These are phyloP conservation scores for Pseudogymnoascus sp. DNA, from an alignment of 2,329 filamentous ascomycete genomes.

Conservation along the genomic window DNA sequence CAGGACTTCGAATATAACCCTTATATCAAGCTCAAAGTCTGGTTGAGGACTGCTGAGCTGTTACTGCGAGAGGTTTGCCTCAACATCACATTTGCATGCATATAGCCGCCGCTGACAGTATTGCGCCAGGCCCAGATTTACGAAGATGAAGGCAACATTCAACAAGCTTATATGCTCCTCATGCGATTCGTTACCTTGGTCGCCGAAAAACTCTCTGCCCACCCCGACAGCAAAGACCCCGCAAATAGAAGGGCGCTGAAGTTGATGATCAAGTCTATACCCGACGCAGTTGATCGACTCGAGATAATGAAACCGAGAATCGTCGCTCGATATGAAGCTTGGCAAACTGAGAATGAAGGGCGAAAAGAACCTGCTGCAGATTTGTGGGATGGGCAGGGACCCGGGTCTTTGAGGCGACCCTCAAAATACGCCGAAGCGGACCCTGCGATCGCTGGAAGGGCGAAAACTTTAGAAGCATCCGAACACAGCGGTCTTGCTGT, in stretches of 20 bases:
- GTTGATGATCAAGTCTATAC: constrained; percentile 53
- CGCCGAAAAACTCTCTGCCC: constrained; percentile 62
- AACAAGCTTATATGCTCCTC: constrained; percentile 85
- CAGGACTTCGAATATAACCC: constrained; percentile 74
- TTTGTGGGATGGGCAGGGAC: not conserved
- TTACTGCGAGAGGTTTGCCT: constrained; percentile 59
- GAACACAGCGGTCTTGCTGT: constrained; percentile 71
- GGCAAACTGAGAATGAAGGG: constrained; percentile 40
- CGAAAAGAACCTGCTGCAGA: not conserved
- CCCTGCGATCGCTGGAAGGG: constrained; percentile 50
- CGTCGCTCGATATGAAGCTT: constrained; percentile 60
- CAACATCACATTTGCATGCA: not conserved
- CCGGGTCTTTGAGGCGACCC: constrained; percentile 11
- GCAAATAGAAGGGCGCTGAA: constrained; percentile 47
- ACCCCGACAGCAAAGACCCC: constrained; percentile 65
- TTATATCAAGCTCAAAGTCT: constrained; percentile 68
- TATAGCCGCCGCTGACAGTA: constrained; percentile 16
- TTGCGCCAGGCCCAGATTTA: constrained; percentile 67
- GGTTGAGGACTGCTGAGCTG: constrained; percentile 72
- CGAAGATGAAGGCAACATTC: constrained; percentile 73
- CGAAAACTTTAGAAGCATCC: constrained; percentile 57
- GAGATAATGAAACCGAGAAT: constrained; percentile 76
- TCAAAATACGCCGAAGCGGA: constrained; percentile 46
- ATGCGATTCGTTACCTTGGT: constrained; percentile 84
- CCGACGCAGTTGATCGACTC: constrained; percentile 46